Evolutionary conservation across 31 red algal species (phyloP), one percentile per base, ranked within the genome.

Genomic region (Porphyra umbilicalis): DNA sequence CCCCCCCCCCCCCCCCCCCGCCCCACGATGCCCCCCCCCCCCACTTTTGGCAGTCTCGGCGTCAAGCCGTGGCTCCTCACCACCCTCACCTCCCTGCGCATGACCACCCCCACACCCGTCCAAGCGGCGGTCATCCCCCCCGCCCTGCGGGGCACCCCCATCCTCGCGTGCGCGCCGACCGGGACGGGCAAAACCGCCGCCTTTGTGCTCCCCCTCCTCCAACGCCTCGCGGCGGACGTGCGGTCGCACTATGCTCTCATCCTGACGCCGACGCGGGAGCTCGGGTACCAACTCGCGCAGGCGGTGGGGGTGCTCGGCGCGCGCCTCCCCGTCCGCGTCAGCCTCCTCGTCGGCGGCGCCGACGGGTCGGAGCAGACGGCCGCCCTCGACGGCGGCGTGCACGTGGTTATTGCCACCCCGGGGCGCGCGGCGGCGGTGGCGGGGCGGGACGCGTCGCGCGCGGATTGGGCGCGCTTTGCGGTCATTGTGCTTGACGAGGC

Each of bases 201-300:
- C 31, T 99, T 99, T 77, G 86, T 95, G 29, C 85, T 95, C 35
- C 97, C 97, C 25, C 89, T 95, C 32, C 77, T 99, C 33, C 86
- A 95, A 32, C 37, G 36, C 29, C 79, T 95, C 16, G 91, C 86
- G 32, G 83, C 83, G 30, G 97, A 98, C 74, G 93, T 93, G 42
- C 82, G 82, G 79, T 93, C 87, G 6, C 77, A 93, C 35, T 93
- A 80, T 76, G 97, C 93, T 10, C 32, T 99, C 6, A 85, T 99
- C 25, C 81, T 99, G 80, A 95, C 93, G 33, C 97, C 97, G 8
- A 99, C 97, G 25, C 90, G 97, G 35, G 97, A 99, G 85, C 90
- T 99, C 6, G 97, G 90, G 0, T 88, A 91, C 36, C 97, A 99
- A 79, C 88, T 99, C 35, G 82, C 88, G 11, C 88, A 99, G 46